A percentile compares a stretch with the other conserved stretches of the same genome.
phyloP scores from a whole-genome alignment of 768 basidiomycete genomes.

The Clitopilus passeckerianus region DNA sequence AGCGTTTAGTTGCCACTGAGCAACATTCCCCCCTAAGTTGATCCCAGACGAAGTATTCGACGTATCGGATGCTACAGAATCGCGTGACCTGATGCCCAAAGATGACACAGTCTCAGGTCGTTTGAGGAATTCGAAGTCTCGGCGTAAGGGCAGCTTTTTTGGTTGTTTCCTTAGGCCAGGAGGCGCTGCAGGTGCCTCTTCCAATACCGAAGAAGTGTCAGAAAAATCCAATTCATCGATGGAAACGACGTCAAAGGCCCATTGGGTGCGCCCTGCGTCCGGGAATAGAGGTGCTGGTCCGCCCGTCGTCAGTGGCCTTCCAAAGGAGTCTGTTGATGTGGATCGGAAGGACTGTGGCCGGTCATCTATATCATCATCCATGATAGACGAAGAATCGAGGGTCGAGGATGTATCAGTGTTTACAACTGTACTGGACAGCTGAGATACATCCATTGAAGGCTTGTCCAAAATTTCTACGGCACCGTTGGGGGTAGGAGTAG shows the following conservation, averaged over 20 bases:
- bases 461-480: neutral
- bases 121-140: conserved; percentile 78
- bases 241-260: conserved; percentile 68
- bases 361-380: conserved; percentile 5
- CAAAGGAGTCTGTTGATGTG: conserved; percentile 49
- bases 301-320: conserved; percentile 31
- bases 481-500: conserved; percentile 2
- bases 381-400: neutral
- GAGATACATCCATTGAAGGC: neutral
- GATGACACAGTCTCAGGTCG: conserved; percentile 76
- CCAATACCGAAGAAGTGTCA: conserved; percentile 55
- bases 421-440: neutral
- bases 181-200: conserved; percentile 28
- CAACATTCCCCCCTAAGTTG: conserved; percentile 45
- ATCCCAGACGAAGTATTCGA: conserved; percentile 35
- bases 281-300: conserved; percentile 31
- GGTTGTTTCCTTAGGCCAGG: conserved; percentile 51
- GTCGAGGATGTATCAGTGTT: neutral
- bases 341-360: conserved; percentile 35
- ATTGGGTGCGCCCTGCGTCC: conserved; percentile 36
- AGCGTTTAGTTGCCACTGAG: conserved; percentile 83
- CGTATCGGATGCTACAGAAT: conserved; percentile 45
- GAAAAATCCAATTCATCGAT: conserved; percentile 81
- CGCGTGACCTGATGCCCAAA: conserved; percentile 65
- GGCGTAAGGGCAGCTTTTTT: conserved; percentile 64